These are phyloP conservation scores for Solanum corneliomulleri DNA, from an alignment of 257 asterid species.

Conservation along the genomic window DNA sequence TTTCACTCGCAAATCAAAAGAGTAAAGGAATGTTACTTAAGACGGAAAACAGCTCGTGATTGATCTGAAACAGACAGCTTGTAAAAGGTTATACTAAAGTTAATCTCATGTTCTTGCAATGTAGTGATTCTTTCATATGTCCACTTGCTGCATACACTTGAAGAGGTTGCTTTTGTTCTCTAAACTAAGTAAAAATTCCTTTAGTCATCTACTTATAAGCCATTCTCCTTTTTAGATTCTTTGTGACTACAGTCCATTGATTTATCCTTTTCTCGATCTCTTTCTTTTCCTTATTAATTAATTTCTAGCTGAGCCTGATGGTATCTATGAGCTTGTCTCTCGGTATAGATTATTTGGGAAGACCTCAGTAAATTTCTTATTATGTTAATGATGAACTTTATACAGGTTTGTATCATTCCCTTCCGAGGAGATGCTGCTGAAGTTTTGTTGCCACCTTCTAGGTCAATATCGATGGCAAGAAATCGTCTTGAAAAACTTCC, in stretches of 20 bases:
- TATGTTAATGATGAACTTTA: conserved; percentile 8
- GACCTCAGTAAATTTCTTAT: not conserved
- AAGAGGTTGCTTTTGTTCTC: not conserved
- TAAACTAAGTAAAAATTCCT: not conserved
- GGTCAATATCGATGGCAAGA: conserved; percentile 97
- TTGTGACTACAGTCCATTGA: not conserved
- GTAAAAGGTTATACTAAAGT: not conserved
- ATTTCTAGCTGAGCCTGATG: not conserved
- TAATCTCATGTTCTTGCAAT: not conserved
- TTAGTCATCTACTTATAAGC: not conserved
- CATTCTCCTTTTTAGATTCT: not conserved
- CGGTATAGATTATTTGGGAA: not conserved
- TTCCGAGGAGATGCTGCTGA: conserved; percentile 99
- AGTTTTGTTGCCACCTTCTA: conserved; percentile 95
- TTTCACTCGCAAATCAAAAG: not conserved
- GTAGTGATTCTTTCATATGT: not conserved
- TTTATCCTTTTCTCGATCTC: not conserved
- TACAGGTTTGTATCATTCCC: conserved; percentile 87
- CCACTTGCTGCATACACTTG: not conserved
- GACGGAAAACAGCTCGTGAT: not conserved
- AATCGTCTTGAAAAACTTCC: conserved; percentile 98
- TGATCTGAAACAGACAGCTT: not conserved
- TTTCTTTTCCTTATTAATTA: not conserved
- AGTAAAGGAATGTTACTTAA: not conserved
- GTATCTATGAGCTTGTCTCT: not conserved